These are phyloP conservation scores for Scheffersomyces quercinus DNA, from an alignment of 1,139 yeast species.

Conservation along the genomic window DNA sequence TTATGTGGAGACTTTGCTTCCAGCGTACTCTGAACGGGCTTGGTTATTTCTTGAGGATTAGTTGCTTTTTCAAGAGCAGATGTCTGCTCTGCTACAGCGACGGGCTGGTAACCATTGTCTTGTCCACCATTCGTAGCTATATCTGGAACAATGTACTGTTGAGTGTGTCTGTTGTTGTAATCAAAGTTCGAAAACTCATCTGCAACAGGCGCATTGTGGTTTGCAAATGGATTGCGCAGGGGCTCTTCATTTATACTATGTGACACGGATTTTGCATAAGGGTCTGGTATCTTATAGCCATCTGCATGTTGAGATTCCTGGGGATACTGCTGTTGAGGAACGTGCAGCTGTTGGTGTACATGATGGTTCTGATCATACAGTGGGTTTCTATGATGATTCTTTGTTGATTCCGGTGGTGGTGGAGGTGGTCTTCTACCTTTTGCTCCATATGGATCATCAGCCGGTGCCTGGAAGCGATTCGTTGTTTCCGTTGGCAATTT, in stretches of 20 bases:
- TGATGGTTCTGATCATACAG: constrained; percentile 11
- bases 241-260: constrained; percentile 2
- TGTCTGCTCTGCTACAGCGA: not conserved
- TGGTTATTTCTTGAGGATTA: not conserved
- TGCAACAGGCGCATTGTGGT: constrained; percentile 1
- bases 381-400: constrained; percentile 10
- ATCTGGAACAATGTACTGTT: constrained; percentile 17
- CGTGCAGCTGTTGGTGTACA: constrained; percentile 12
- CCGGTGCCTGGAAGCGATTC: constrained; percentile 34
- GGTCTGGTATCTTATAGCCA: constrained; percentile 5
- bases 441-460: constrained; percentile 29
- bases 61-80: not conserved
- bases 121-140: not conserved
- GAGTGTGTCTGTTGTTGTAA: constrained; percentile 25
- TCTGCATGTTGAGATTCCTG: constrained; percentile 9
- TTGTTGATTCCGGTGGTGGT: constrained; percentile 14
- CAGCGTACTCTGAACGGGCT: not conserved
- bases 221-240: constrained; percentile 17
- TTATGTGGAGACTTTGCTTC: constrained; percentile 21
- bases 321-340: constrained; percentile 10
- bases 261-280: constrained; percentile 6
- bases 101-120: not conserved
- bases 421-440: constrained; percentile 26
- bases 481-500: constrained; percentile 39
- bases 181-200: constrained; percentile 31